Base-by-base conservation (phyloP, 202 grass and related monocot genomes). In the Zoysia matrella region DNA sequence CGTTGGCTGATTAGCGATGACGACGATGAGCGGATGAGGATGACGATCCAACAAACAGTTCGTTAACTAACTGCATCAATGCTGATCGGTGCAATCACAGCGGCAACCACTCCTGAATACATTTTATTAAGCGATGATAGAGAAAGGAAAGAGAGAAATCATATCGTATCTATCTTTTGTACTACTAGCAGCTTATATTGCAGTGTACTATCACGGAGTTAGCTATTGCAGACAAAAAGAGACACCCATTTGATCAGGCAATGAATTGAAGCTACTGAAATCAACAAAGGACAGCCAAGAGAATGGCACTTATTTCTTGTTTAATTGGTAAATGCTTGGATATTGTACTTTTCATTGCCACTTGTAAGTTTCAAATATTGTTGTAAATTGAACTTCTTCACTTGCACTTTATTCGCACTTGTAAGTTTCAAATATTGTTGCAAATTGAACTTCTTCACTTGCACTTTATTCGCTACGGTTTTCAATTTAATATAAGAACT, bases 181-280 rank as follows among this genome's bases (percentile, higher is more conserved):
- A 36, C 30, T 76, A 76, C 78, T 55, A 22, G 36, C 58, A 60
- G 22, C 8, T 16, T 30, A 68, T 41, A 61, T 52, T 5, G 40
- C 12, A 64, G 53, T 41, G 66, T 69, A 10, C 78, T 60, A 18
- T 50, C 18, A 60, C 11, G 44, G n/a, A 42, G 44, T 18, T 3
- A 43, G 72, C 82, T 62, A 68, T 8, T 85, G 15, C 30, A 52
- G 71, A 82, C 79, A 89, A 90, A 90, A 83, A 79, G 79, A 64
- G 50, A 11, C 13, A 43, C 16, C 22, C 47, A 79, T 79, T 65
- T 83, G 54, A 79, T 73, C 74, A 64, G 65, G 48, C 79, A 83
- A 44, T 6, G 43, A 82, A 78, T 74, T 86, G 52, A 90, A 86
- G 68, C 36, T 75, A 83, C 74, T 79, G 48, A 11, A 62, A 43